Percentiles rank a stretch among this genome's conserved stretches.
These are phyloP conservation scores for Phylloporus gajari DNA, from an alignment of 1,284 basidiomycete species.

Conservation along the genomic window DNA sequence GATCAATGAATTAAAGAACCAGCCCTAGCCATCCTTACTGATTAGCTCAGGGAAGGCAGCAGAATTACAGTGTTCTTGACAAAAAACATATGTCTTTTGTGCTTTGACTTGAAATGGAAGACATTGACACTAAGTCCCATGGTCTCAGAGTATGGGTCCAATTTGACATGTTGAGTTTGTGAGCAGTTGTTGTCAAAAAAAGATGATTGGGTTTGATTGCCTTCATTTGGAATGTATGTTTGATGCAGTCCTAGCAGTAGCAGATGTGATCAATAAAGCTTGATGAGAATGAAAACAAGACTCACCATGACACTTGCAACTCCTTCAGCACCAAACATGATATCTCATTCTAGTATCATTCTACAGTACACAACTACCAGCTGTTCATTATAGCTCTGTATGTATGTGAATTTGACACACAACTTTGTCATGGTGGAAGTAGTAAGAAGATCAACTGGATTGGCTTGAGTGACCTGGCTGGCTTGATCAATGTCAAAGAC, in stretches of 20 bases:
- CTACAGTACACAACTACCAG: not conserved
- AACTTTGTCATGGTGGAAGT: not conserved
- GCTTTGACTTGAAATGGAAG: conserved; percentile 56
- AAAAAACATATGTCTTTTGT: conserved; percentile 46
- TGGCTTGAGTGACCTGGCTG: not conserved
- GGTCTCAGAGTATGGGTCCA: conserved; percentile 36
- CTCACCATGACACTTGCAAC: not conserved
- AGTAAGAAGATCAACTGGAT: not conserved
- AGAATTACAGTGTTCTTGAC: conserved; percentile 51
- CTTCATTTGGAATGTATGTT: not conserved
- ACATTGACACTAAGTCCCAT: conserved; percentile 50
- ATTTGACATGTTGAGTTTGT: conserved; percentile 34
- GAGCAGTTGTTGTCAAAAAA: conserved; percentile 52
- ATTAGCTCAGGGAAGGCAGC: conserved; percentile 44
- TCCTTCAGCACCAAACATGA: not conserved
- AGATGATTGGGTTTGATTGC: conserved; percentile 29
- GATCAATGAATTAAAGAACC: conserved; percentile 42
- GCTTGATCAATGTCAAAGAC: not conserved
- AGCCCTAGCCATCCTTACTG: conserved; percentile 35
- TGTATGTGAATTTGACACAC: not conserved
- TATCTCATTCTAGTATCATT: conserved; percentile 2
- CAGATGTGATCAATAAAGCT: not conserved
- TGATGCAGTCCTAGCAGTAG: not conserved
- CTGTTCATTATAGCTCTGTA: conserved; percentile 7
- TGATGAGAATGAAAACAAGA: not conserved